phyloP scores from a whole-genome alignment of 2,329 filamentous ascomycete genomes.

The Alternaria infectoria region DNA sequence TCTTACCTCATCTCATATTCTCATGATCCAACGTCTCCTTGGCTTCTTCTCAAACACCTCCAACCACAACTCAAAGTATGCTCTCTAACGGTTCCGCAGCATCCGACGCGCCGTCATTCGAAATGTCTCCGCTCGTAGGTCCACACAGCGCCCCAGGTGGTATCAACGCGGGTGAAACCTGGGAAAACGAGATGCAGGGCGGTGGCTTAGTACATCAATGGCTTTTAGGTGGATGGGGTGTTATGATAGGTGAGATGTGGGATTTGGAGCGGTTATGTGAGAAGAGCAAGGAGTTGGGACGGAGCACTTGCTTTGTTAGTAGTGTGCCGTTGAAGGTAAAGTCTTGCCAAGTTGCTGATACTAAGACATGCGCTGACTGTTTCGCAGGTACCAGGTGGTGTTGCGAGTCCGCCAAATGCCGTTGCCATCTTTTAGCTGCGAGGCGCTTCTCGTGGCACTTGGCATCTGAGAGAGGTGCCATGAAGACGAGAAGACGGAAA shows the following conservation, averaged over 20 bases:
- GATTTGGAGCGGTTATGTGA: constrained; percentile 59
- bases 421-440: constrained; percentile 43
- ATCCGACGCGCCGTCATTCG: constrained; percentile 52
- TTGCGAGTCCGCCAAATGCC: constrained; percentile 47
- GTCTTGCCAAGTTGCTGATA: not conserved
- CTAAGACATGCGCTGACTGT: not conserved
- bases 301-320: constrained; percentile 67
- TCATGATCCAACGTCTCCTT: not conserved
- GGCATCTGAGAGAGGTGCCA: not conserved
- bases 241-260: constrained; percentile 51
- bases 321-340: constrained; percentile 63
- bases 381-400: constrained; percentile 55
- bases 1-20: not conserved
- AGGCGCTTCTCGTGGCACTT: not conserved
- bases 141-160: constrained; percentile 39
- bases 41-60: not conserved
- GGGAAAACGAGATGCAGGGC: constrained; percentile 46
- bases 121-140: constrained; percentile 50
- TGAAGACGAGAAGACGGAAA: not conserved
- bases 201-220: constrained; percentile 45
- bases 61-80: not conserved
- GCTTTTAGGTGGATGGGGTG: constrained; percentile 43
- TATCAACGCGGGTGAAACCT: constrained; percentile 42
- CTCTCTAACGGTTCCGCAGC: constrained; percentile 25
- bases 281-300: constrained; percentile 59